Conservation (phyloP, 139 green algal genomes). For the Chlamydomonas eustigma region DNA sequence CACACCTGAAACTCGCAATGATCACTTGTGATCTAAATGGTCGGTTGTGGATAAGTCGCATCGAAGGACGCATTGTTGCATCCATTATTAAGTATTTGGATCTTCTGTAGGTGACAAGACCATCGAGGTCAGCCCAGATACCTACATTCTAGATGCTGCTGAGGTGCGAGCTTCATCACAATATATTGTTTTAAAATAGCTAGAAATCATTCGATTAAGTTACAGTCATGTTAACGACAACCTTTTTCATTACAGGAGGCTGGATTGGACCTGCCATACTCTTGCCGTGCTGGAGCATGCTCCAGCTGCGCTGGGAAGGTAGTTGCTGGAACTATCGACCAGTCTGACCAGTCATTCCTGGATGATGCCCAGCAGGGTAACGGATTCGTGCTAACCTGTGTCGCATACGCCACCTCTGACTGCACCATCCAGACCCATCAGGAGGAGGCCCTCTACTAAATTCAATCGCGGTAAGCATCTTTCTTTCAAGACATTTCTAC, state of each 20-base stretch:
- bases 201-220: too few species aligned
- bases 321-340: slow-evolving; percentile 57
- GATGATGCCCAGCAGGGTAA: slow-evolving; percentile 79
- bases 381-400: slow-evolving; percentile 89
- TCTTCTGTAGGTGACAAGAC: slow-evolving; percentile 33
- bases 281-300: slow-evolving; percentile 74
- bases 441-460: slow-evolving; percentile 24
- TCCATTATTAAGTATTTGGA: background rate
- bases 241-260: too few species aligned
- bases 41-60: too few species aligned
- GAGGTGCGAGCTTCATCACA: slow-evolving; percentile 26
- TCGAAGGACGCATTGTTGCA: too few species aligned
- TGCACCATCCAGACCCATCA: slow-evolving; percentile 60
- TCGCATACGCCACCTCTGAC: slow-evolving; percentile 86
- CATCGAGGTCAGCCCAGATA: slow-evolving; percentile 51
- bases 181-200: too few species aligned
- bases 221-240: too few species aligned
- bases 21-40: too few species aligned
- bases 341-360: slow-evolving; percentile 89
- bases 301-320: slow-evolving; percentile 64
- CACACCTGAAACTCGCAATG: too few species aligned
- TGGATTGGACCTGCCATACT: slow-evolving; percentile 86
- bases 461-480: too few species aligned
- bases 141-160: slow-evolving; percentile 63
- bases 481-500: too few species aligned